Evolutionary conservation across 768 basidiomycete species (phyloP).

Genomic region (Mycena rosella): DNA sequence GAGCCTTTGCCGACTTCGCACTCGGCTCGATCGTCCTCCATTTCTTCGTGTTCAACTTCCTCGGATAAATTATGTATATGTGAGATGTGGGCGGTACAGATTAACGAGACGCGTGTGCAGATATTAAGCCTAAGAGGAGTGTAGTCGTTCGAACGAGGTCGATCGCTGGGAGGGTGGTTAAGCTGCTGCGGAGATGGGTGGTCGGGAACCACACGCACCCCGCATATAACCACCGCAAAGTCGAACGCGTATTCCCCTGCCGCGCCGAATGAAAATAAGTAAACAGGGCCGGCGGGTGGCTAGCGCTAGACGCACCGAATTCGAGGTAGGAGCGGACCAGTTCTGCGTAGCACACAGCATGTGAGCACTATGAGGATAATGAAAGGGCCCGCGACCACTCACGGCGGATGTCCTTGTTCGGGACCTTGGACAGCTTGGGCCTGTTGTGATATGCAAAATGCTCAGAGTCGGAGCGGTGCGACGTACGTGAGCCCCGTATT

Average conservation of each 20-base stretch:
- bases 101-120: background rate
- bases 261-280: constrained; percentile 32
- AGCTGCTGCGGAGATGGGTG: constrained; percentile 13
- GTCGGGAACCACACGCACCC: constrained; percentile 62
- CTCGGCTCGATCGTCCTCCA: constrained; percentile 96
- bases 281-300: background rate
- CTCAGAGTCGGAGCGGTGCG: background rate
- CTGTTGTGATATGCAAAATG: constrained; percentile 50
- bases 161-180: constrained; percentile 66
- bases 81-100: constrained; percentile 31
- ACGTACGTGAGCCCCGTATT: constrained; percentile 89
- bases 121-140: constrained; percentile 36
- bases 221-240: constrained; percentile 86
- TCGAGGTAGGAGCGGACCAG: constrained; percentile 84
- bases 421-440: constrained; percentile 79
- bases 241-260: constrained; percentile 89
- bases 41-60: constrained; percentile 99
- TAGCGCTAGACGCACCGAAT: constrained; percentile 63
- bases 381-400: constrained; percentile 50
- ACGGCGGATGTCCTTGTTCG: constrained; percentile 93
- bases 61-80: constrained; percentile 70
- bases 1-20: constrained; percentile 97
- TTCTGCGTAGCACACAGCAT: constrained; percentile 58
- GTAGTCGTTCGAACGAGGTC: constrained; percentile 76
- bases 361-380: background rate